Evolutionary conservation across 2,329 filamentous ascomycete species (phyloP), one percentile per base, ranked within the genome.

Genomic region (Aspergillus vadensis): DNA sequence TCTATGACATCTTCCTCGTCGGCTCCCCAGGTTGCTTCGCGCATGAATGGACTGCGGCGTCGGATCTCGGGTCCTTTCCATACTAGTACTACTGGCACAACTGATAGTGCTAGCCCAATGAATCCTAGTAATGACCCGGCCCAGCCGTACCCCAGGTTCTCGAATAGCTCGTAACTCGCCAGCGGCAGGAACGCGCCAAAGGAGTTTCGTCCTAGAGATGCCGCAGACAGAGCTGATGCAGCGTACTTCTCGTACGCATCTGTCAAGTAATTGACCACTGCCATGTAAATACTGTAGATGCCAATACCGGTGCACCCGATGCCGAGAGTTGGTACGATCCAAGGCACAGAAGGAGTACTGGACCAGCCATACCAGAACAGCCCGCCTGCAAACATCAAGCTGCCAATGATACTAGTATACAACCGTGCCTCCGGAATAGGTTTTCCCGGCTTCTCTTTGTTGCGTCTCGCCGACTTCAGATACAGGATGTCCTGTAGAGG

Each of bases 211-310:
- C 80, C 73, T 4, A 83, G 69, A 0, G 79, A 79, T 2, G 79
- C 80, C 0, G 79, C 81, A 0, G 78, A 78, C 0, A 82, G 69
- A 0, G 81, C 78, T 0, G 77, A 80, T 0, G 80, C 80, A 4
- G 81, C 80, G 56, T 81, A 81, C 39, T 79, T 75, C 32, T 80
- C 79, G 59, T 83, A 83, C 0, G 80, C 77, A 60, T 83, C 80
- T 1, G 76, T 78, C 23, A 80, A 68, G 53, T 81, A 81, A 67
- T 83, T 83, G 4, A 81, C 75, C 2, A 79, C 81, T 12, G 79
- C 80, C 65, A 83, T 75, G 59, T 79, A 77, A 10, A 81, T 82
- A 14, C 72, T 73, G 27, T 76, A 77, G 0, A 81, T 80, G 5
- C 72, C 77, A 19, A 79, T 64, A 0, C 79, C 79, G 1, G 77